These are phyloP conservation scores for Cryptococcus wingfieldii DNA, from an alignment of 1,284 basidiomycete genomes.

Conservation along the genomic window DNA sequence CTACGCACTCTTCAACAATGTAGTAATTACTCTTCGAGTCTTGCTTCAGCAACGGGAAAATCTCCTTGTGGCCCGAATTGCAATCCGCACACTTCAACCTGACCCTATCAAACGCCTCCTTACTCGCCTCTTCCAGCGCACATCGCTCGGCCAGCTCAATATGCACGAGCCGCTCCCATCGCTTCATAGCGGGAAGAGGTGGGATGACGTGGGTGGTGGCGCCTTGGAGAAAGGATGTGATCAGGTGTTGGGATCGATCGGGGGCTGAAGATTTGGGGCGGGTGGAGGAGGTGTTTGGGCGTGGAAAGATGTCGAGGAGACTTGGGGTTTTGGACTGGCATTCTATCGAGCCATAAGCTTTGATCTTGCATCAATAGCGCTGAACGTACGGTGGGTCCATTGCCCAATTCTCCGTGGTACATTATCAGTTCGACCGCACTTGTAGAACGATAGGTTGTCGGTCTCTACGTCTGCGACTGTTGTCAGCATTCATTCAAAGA, in stretches of 20 bases:
- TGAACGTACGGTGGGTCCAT: constrained; percentile 41
- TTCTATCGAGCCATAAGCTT: constrained; percentile 14
- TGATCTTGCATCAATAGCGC: background rate
- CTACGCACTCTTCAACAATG: constrained; percentile 37
- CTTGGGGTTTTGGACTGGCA: constrained; percentile 43
- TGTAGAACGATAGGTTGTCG: constrained; percentile 34
- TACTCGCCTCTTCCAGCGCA: constrained; percentile 1
- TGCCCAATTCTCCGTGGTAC: constrained; percentile 46
- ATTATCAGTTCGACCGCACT: constrained; percentile 48
- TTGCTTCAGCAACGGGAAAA: constrained; percentile 32
- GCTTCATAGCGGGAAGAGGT: constrained; percentile 28
- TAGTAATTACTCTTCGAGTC: constrained; percentile 26
- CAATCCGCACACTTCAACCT: constrained; percentile 39
- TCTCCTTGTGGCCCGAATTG: constrained; percentile 39
- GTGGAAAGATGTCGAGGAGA: constrained; percentile 45
- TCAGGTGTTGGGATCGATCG: constrained; percentile 13
- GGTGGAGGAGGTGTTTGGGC: constrained; percentile 3
- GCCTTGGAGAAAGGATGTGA: constrained; percentile 35
- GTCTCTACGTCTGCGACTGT: constrained; percentile 29
- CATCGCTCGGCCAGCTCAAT: constrained; percentile 44
- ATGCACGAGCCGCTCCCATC: constrained; percentile 47
- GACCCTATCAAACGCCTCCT: constrained; percentile 15
- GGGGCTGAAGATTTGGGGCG: background rate
- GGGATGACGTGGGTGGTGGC: constrained; percentile 19
- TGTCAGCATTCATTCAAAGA: background rate